Conservation (phyloP, 495 filamentous ascomycete species). For the Filosporella fistucella region DNA sequence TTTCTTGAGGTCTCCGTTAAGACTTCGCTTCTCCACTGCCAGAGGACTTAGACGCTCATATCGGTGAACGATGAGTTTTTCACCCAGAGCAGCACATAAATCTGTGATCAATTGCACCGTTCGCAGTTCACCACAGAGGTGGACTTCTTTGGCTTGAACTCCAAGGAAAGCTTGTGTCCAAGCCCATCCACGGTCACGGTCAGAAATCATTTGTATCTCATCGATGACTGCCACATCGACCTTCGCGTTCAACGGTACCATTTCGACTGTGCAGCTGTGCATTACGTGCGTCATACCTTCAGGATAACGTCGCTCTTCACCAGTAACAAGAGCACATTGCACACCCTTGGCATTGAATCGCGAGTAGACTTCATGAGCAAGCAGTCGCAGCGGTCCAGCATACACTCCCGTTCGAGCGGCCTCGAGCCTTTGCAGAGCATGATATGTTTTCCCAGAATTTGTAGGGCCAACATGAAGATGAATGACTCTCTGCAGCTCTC, state of each 20-base stretch:
- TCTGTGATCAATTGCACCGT: conserved; percentile 74
- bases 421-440: conserved; percentile 84
- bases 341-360: conserved; percentile 73
- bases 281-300: conserved; percentile 46
- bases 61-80: conserved; percentile 71
- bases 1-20: conserved; percentile 55
- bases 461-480: conserved; percentile 96
- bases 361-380: conserved; percentile 90
- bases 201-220: conserved; percentile 96
- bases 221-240: conserved; percentile 95
- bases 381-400: conserved; percentile 81
- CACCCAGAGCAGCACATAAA: conserved; percentile 75
- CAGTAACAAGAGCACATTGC: conserved; percentile 77
- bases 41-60: conserved; percentile 83
- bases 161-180: conserved; percentile 95
- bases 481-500: conserved; percentile 72
- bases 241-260: conserved; percentile 66
- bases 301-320: conserved; percentile 73
- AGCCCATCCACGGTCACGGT: conserved; percentile 80
- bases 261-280: conserved; percentile 91
- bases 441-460: conserved; percentile 98
- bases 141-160: conserved; percentile 78
- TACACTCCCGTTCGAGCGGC: conserved; percentile 74
- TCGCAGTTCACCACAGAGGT: conserved; percentile 89
- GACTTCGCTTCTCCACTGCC: conserved; percentile 53